These are phyloP conservation scores for Escovopsis sp. DNA, from an alignment of 2,329 filamentous ascomycete genomes.

Conservation along the genomic window DNA sequence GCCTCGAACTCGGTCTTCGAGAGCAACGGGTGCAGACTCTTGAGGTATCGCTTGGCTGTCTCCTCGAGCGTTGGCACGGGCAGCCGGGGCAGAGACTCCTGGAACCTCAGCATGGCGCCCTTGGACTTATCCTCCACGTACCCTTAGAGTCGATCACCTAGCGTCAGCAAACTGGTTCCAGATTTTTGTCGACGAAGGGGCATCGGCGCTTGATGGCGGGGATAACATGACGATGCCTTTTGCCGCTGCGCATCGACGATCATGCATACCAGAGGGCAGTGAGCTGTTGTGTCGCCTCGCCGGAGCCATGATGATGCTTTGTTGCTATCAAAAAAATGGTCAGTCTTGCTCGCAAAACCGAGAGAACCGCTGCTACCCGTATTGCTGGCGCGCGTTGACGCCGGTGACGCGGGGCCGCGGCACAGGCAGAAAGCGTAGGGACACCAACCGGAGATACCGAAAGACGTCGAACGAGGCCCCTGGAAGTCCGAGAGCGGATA, in stretches of 20 bases:
- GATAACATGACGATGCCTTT: background rate
- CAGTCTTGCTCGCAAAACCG: background rate
- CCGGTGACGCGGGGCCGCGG: too few relatives aligned
- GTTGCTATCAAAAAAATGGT: background rate
- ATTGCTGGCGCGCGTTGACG: too few relatives aligned
- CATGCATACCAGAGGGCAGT: conserved; percentile 32
- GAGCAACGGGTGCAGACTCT: conserved; percentile 62
- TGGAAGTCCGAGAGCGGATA: conserved; percentile 18
- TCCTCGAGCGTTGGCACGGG: conserved; percentile 74
- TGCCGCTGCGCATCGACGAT: background rate
- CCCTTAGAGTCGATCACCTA: conserved; percentile 29
- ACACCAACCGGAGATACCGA: conserved; percentile 10
- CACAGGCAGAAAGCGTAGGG: background rate
- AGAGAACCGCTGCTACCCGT: too few relatives aligned
- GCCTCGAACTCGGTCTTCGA: conserved; percentile 51
- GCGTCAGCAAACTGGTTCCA: background rate
- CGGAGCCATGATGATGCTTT: conserved; percentile 32
- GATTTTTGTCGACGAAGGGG: background rate
- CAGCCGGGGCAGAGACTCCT: conserved; percentile 68
- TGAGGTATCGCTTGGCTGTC: conserved; percentile 66
- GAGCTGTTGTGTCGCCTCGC: conserved; percentile 43
- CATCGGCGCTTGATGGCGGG: background rate
- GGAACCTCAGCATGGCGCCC: conserved; percentile 68
- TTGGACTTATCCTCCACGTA: conserved; percentile 70
- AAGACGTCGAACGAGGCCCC: conserved; percentile 19